Percentiles rank a stretch among this genome's conserved stretches.
phyloP scores from a whole-genome alignment of 129 eudicot species.

The Pittosporum tobira region DNA sequence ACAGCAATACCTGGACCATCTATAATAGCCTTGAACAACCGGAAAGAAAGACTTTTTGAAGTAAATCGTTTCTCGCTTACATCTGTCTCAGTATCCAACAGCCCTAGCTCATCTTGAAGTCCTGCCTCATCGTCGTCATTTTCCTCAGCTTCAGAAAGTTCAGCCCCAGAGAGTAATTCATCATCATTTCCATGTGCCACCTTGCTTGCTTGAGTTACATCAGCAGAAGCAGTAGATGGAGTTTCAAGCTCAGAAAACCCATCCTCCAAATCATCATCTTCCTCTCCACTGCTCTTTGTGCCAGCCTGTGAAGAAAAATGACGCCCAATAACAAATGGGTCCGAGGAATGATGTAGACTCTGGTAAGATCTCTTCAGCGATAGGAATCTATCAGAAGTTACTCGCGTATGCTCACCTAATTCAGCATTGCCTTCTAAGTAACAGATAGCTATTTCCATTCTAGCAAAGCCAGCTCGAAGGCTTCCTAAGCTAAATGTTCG shows the following conservation, averaged over 20 bases:
- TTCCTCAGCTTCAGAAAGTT: conserved; percentile 26
- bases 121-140: conserved; percentile 23
- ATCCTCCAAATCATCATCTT: conserved; percentile 56
- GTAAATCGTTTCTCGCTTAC: conserved; percentile 10
- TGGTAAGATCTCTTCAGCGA: conserved; percentile 18
- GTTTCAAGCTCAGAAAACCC: conserved; percentile 66
- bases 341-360: conserved; percentile 9
- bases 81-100: conserved; percentile 28
- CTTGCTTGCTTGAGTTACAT: conserved; percentile 12
- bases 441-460: conserved; percentile 23
- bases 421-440: conserved; percentile 18
- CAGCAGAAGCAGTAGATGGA: conserved; percentile 18
- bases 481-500: conserved; percentile 24
- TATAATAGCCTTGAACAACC: conserved; percentile 31
- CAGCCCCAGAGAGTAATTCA: conserved; percentile 28
- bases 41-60: conserved; percentile 13
- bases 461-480: conserved; percentile 27
- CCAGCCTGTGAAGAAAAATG: conserved; percentile 53
- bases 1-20: conserved; percentile 26
- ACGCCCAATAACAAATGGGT: conserved; percentile 17
- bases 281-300: conserved; percentile 44
- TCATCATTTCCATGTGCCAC: conserved; percentile 24
- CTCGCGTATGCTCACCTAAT: conserved; percentile 14
- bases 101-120: conserved; percentile 22
- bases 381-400: conserved; percentile 9